A percentile compares a stretch with the other conserved stretches of the same genome.
Evolutionary conservation across 176 grass and related monocot genomes (phyloP).

Genomic region (Eleusine coracana): DNA sequence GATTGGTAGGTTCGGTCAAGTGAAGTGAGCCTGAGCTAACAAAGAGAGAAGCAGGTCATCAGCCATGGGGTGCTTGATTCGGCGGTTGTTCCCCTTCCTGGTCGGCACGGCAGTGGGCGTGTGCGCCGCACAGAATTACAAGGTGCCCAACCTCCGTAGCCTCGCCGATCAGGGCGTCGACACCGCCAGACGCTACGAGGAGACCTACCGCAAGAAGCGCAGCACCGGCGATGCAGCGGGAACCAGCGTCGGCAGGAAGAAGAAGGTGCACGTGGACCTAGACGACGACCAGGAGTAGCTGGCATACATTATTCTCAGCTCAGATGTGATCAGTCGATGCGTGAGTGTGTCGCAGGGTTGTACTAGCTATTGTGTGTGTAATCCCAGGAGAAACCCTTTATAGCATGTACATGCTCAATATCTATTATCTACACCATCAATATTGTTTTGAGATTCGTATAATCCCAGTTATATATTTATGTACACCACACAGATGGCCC

Average conservation of each 20-base stretch:
- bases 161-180: slow-evolving; percentile 41
- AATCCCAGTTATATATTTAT: too few relatives aligned
- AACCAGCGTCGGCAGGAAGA: slow-evolving; percentile 1
- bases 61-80: slow-evolving; percentile 43
- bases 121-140: slow-evolving; percentile 72
- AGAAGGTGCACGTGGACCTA: not conserved
- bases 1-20: not conserved
- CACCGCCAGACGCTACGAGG: slow-evolving; percentile 59
- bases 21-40: too few relatives aligned
- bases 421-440: too few relatives aligned
- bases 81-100: slow-evolving; percentile 59
- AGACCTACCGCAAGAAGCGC: slow-evolving; percentile 65
- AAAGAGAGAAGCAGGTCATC: not conserved
- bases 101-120: slow-evolving; percentile 52
- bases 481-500: too few relatives aligned
- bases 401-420: too few relatives aligned
- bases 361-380: not conserved
- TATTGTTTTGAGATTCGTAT: not conserved
- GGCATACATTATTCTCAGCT: not conserved
- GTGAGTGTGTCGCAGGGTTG: not conserved
- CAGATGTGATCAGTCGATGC: not conserved
- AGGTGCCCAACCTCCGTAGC: slow-evolving; percentile 52
- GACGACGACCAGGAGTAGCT: slow-evolving; percentile 26
- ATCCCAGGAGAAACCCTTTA: too few relatives aligned
- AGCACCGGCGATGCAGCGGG: not conserved